These are phyloP conservation scores for Carex scoparia DNA, from an alignment of 176 grass and related monocot species.

Conservation along the genomic window DNA sequence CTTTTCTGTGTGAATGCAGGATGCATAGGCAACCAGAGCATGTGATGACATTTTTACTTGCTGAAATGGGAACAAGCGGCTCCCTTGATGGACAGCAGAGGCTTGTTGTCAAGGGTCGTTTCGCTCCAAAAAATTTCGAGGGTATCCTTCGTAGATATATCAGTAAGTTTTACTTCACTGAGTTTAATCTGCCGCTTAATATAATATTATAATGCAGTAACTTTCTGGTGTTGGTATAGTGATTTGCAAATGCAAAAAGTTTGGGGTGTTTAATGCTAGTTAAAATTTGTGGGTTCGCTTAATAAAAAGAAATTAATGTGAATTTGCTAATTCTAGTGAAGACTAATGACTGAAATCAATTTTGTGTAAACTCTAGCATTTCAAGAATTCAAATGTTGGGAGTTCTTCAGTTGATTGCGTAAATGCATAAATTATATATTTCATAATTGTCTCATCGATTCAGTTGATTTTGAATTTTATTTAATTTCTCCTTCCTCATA, in stretches of 20 bases:
- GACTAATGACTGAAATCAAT: neutral
- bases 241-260: neutral
- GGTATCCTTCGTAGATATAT: conserved; percentile 75
- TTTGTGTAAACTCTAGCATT: neutral
- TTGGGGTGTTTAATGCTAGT: neutral
- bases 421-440: neutral
- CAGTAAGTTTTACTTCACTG: conserved; percentile 40
- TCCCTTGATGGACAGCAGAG: conserved; percentile 91
- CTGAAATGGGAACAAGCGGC: conserved; percentile 79
- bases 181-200: neutral
- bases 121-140: conserved; percentile 64
- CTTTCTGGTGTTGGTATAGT: neutral
- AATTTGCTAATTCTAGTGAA: neutral
- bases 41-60: conserved; percentile 84
- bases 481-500: neutral
- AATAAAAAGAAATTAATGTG: neutral
- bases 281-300: neutral
- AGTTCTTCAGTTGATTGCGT: neutral
- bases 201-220: neutral
- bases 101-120: conserved; percentile 85
- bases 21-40: conserved; percentile 92
- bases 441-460: neutral
- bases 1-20: conserved; percentile 33
- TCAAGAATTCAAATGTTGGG: neutral
- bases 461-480: neutral